Conservation (phyloP, 2,329 filamentous ascomycete species). For the Bretziella fagacearum region DNA sequence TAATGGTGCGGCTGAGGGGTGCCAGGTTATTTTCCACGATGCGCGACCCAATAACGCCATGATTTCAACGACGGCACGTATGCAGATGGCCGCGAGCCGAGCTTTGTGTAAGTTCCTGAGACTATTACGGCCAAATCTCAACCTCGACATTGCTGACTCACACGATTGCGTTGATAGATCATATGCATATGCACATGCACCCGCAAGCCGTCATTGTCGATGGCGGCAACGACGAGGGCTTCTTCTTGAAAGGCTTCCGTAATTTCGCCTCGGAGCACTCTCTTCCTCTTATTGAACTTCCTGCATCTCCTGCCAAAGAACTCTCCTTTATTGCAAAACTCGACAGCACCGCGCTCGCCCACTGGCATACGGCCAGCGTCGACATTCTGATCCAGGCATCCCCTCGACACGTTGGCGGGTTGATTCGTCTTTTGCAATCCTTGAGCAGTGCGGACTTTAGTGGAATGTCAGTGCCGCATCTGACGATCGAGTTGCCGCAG, state of each 20-base stretch:
- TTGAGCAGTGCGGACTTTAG: slow-evolving; percentile 60
- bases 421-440: slow-evolving; percentile 62
- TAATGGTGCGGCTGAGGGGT: slow-evolving; percentile 60
- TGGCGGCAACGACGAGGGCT: slow-evolving; percentile 48
- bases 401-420: slow-evolving; percentile 50
- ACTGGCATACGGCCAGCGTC: slow-evolving; percentile 61
- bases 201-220: slow-evolving; percentile 66
- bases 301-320: slow-evolving; percentile 41
- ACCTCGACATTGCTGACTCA: slow-evolving; percentile 11
- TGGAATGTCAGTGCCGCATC: slow-evolving; percentile 48
- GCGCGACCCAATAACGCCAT: slow-evolving; percentile 58
- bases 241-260: slow-evolving; percentile 45
- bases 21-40: slow-evolving; percentile 51
- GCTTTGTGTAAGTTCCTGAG: slow-evolving; percentile 38
- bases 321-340: slow-evolving; percentile 65
- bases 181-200: slow-evolving; percentile 57
- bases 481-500: slow-evolving; percentile 71
- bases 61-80: slow-evolving; percentile 52
- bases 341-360: slow-evolving; percentile 54
- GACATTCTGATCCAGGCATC: slow-evolving; percentile 74
- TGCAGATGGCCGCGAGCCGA: slow-evolving; percentile 45
- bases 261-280: slow-evolving; percentile 33
- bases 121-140: neutral
- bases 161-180: slow-evolving; percentile 25
- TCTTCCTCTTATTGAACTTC: slow-evolving; percentile 59